Percentiles rank a stretch among this genome's conserved stretches.
These are phyloP conservation scores for Chalaropsis ovoidea DNA, from an alignment of 2,329 filamentous ascomycete species.

Conservation along the genomic window DNA sequence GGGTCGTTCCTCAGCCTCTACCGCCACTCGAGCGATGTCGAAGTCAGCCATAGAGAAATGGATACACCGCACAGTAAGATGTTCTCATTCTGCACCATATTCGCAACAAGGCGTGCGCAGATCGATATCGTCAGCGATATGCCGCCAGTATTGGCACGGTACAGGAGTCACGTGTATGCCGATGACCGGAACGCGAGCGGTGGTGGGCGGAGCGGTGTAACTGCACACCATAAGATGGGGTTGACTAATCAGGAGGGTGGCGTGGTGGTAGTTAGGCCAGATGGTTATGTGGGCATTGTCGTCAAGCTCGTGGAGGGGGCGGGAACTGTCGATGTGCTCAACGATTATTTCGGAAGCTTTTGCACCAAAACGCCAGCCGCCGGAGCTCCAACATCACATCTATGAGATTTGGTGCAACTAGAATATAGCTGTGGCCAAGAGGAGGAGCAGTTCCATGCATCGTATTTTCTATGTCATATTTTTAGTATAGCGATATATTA, in stretches of 20 bases:
- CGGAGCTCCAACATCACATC: neutral
- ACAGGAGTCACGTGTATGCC: constrained; percentile 74
- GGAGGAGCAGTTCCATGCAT: too few species aligned
- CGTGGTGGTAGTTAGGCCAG: constrained; percentile 73
- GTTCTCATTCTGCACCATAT: constrained; percentile 68
- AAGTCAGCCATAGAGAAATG: constrained; percentile 64
- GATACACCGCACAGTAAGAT: constrained; percentile 79
- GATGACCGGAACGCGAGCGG: constrained; percentile 57
- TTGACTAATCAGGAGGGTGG: constrained; percentile 62
- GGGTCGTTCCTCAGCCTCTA: constrained; percentile 64
- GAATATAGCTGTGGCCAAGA: neutral
- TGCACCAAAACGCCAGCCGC: neutral
- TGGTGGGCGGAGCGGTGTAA: constrained; percentile 41
- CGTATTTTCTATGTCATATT: too few species aligned
- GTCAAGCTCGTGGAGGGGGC: constrained; percentile 62
- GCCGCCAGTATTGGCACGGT: constrained; percentile 60
- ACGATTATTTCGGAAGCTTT: constrained; percentile 58
- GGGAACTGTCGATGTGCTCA: constrained; percentile 70
- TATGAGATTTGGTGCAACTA: neutral
- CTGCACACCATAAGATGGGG: constrained; percentile 79
- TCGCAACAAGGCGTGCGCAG: constrained; percentile 55
- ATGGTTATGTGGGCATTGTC: constrained; percentile 76
- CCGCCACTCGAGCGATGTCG: constrained; percentile 48
- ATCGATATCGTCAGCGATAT: constrained; percentile 64
- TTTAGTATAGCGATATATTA: too few species aligned